Evolutionary conservation across 345 rosid species (phyloP), one percentile per base, ranked within the genome.

Genomic region (Aquilaria sinensis): DNA sequence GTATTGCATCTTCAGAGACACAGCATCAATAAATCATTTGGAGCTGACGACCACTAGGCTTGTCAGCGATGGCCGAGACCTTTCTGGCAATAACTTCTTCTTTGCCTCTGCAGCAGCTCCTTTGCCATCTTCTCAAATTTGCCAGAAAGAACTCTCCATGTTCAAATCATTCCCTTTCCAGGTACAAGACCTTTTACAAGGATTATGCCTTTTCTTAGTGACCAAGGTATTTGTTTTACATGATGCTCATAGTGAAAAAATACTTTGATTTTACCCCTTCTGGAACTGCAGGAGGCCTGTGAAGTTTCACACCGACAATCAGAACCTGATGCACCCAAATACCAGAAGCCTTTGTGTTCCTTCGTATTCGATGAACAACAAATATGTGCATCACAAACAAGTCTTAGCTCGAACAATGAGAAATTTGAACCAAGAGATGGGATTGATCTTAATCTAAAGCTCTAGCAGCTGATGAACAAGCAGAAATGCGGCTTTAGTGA

Each of bases 391-490:
- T 64, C 67, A 47, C 81, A 80, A 61, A 72, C 66, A 53, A 51
- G 65, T 14, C 54, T 74, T 46, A 34, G 81, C 70, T 58, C 75
- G 30, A 70, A 58, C 64, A 63, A 51, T 6, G 80, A 76, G 43
- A 78, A 61, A 69, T 34, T 32, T 69, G 86, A 78, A 65, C 45
- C 66, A 55, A 67, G 47, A 64, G 86, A 82, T 52, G 76, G 62
- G 49, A 75, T 84, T 70, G 93, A 87, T 77, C 88, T 87, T 23
- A 77, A 74, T 56, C 76, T 84, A 29, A 79, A 74, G 78, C 80
- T 87, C 51, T 86, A 66, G 33, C n/a, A 2, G 13, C 23, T 1
- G 23, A 23, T 23, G 23, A 23, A 23, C 23, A 23, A 23, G 23
- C 23, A 23, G 23, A 23, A 23, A 23, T 23, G 23, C 23, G 1